Base-by-base conservation (phyloP, 768 basidiomycete genomes). In the Basidioascus undulatus region DNA sequence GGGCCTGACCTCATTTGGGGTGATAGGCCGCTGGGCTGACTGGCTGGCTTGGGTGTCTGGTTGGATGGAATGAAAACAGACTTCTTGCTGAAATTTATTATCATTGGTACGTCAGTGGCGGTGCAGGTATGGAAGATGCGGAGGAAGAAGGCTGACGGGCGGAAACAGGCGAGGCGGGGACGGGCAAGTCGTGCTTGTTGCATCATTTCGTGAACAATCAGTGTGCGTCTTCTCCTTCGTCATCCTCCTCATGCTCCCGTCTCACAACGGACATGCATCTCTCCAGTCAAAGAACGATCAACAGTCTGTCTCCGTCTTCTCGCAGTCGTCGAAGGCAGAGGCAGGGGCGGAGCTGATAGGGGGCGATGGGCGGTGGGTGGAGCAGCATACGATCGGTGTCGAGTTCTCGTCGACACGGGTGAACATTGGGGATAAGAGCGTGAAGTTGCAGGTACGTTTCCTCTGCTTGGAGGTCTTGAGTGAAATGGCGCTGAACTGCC, bases 41-140 rank as follows among this genome's bases (percentile, higher is more conserved):
- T 37, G 15, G 27, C 20, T 44, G 44, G 39, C 49, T 49, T 53
- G 47, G 49, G 33, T 7, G 13, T 34, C 43, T 34, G 59, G 28
- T 16, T 15, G n/a, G n/a, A n/a, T 18, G 34, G 25, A 15, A 11
- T 18, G 6, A 9, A 28, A 5, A 20, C 45, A 92, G 92, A 98
- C 62, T 96, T 92, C 59, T 70, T 98, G 49, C 83, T 94, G 74
- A 98, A 98, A 64, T 84, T 86, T 61, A 92, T 94, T 55, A 71
- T 96, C 50, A 83, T 94, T 52, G 89, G 89, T 82, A 49, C 44
- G 65, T 47, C 36, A 16, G 37, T 43, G 27, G 42, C 39, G 20
- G 10, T 20, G 9, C 32, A 18, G 24, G 20, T 4, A 1, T 2
- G 12, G 35, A 23, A 16, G 21, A 16, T 12, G 28, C 18, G 1